Conservation (phyloP, 2,329 filamentous ascomycete genomes). For the Pyrenochaeta sp. region DNA sequence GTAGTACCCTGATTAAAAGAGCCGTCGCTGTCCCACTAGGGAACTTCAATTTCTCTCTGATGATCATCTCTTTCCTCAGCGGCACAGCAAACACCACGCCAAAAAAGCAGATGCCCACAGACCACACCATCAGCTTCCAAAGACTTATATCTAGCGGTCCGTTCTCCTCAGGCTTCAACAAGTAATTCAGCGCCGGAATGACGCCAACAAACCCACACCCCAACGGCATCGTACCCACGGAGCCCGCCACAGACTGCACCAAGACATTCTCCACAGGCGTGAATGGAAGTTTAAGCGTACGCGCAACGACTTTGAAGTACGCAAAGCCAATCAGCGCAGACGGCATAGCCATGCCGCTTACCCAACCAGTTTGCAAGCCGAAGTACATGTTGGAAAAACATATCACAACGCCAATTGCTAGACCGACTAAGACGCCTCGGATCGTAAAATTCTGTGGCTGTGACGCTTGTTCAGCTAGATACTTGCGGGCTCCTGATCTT, state of each 20-base stretch:
- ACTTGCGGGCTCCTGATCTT: slow-evolving; percentile 28
- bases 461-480: slow-evolving; percentile 43
- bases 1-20: slow-evolving; percentile 88
- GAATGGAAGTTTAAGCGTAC: slow-evolving; percentile 80
- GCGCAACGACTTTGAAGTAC: slow-evolving; percentile 82
- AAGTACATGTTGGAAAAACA: slow-evolving; percentile 99
- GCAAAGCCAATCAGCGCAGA: slow-evolving; percentile 93
- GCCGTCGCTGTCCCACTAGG: slow-evolving; percentile 96
- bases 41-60: slow-evolving; percentile 90
- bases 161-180: slow-evolving; percentile 79
- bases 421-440: slow-evolving; percentile 79
- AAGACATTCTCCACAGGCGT: slow-evolving; percentile 96
- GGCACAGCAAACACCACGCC: slow-evolving; percentile 97
- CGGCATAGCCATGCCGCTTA: slow-evolving; percentile 95
- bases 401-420: slow-evolving; percentile 87
- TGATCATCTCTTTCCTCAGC: slow-evolving; percentile 87
- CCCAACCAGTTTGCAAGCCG: slow-evolving; percentile 88
- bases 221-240: slow-evolving; percentile 95
- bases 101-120: slow-evolving; percentile 92
- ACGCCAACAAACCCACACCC: slow-evolving; percentile 96
- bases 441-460: slow-evolving; percentile 79
- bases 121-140: slow-evolving; percentile 86
- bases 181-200: slow-evolving; percentile 88
- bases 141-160: slow-evolving; percentile 77
- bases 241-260: slow-evolving; percentile 93